Base-by-base conservation (phyloP, 352 stramenopile genomes). In the Phytophthora pinifolia region DNA sequence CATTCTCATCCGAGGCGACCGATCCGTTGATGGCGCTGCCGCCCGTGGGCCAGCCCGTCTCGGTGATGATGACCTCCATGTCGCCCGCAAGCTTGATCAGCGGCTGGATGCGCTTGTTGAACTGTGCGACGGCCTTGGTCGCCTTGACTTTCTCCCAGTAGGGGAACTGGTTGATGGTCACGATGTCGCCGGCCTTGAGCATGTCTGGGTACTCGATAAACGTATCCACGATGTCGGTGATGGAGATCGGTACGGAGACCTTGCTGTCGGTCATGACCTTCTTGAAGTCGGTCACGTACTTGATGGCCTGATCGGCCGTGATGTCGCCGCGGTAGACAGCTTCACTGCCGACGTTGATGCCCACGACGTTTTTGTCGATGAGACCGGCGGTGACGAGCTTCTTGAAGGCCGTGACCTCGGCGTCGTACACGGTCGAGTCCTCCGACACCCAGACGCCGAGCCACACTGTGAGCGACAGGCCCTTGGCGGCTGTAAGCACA, bases 121-220 rank as follows among this genome's bases (percentile, higher is more conserved):
- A 92, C 55, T 94, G 81, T 4, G 56, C 68, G 17, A 60, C 84
- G 7, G 76, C 80, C 56, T 81, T 79, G 27, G 66, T 43, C 4
- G 79, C 71, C 2, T 76, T 69, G 4, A 88, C 67, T 47, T 77
- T 75, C 47, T 92, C 82, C 84, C 84, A 94, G 74, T 82, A 94
- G 20, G 84, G 84, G 62, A 94, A 94, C 72, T 87, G 72, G 73
- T 94, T 94, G 54, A 83, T 77, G 8, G 79, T 89, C 47, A 94
- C 79, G 27, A 94, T 81, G 51, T 94, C 82, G 12, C 79, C 72
- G 4, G 80, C 83, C 44, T 70, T 70, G 44, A 94, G 53, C 46
- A 94, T 86, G 48, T 85, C 61, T n/a, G 82, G 80, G 67, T 94
- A 87, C 67, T 74, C 18, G 15, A 88, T 56, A 56, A 94, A 79